Percentiles rank a stretch among this genome's conserved stretches.
Conservation (phyloP, 2,329 filamentous ascomycete species). For the Stylonectria norvegica region DNA sequence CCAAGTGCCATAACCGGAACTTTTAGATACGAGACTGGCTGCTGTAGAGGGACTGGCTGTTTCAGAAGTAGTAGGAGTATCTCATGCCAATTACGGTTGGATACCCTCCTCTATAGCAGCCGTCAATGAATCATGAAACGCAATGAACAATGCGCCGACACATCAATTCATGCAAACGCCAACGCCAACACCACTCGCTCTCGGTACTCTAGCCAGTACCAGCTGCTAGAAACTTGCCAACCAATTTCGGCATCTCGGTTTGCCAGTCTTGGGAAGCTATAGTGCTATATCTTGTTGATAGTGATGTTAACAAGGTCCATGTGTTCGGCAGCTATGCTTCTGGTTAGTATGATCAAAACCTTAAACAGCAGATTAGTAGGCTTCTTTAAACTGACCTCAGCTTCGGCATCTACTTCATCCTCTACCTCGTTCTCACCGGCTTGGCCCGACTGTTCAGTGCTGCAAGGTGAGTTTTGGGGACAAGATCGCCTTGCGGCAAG, state of each 20-base stretch:
- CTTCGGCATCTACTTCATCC: background rate
- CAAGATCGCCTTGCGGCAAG: background rate
- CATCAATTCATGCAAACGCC: background rate
- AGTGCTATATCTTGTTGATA: background rate
- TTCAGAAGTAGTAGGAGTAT: background rate
- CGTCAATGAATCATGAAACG: background rate
- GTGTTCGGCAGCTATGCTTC: background rate
- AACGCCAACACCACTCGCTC: background rate
- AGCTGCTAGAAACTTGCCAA: background rate
- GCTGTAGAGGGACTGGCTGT: background rate
- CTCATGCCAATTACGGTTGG: background rate
- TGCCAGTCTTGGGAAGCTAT: background rate
- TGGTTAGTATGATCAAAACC: background rate
- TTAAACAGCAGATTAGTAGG: background rate
- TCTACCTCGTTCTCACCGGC: background rate
- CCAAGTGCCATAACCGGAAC: background rate
- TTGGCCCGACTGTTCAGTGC: background rate
- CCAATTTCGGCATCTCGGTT: background rate
- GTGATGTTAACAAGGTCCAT: slow-evolving; percentile 1
- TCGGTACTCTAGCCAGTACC: background rate
- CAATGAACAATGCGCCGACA: background rate
- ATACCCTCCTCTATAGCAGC: background rate
- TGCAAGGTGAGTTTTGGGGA: background rate
- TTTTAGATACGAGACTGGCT: background rate
- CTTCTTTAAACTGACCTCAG: background rate